Conservation (phyloP, 768 basidiomycete species). For the Crucibulum laeve region DNA sequence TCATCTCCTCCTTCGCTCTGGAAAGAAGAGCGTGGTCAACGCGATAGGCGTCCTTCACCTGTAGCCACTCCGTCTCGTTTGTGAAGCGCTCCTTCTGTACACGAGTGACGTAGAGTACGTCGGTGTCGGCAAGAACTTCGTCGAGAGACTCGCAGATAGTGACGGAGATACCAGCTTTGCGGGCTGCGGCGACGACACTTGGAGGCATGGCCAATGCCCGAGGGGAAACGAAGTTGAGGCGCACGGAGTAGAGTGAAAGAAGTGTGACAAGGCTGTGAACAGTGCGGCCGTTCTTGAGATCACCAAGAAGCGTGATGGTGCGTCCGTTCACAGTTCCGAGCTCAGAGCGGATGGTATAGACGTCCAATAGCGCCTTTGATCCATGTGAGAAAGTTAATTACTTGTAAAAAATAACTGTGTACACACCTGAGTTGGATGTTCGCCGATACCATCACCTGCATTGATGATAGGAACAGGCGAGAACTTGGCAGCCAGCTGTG, state of each 20-base stretch:
- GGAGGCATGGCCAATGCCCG: constrained; percentile 85
- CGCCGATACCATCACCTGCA: constrained; percentile 95
- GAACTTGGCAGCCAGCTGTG: constrained; percentile 94
- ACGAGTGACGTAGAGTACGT: constrained; percentile 95
- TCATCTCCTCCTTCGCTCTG: constrained; percentile 93
- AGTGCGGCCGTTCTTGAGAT: constrained; percentile 96
- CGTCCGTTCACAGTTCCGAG: constrained; percentile 97
- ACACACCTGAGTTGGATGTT: constrained; percentile 90
- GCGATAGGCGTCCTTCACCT: constrained; percentile 88
- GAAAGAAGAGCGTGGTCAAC: constrained; percentile 93
- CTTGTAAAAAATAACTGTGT: background rate
- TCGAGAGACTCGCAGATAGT: constrained; percentile 85
- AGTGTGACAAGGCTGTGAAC: constrained; percentile 94
- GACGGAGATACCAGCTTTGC: constrained; percentile 77
- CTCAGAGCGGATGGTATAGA: constrained; percentile 96
- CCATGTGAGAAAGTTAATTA: constrained; percentile 8
- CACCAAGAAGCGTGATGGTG: constrained; percentile 88
- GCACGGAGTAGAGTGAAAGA: constrained; percentile 87
- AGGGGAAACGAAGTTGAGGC: constrained; percentile 94
- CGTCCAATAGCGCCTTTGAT: constrained; percentile 70
- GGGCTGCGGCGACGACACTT: constrained; percentile 75
- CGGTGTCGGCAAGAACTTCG: constrained; percentile 87
- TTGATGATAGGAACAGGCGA: constrained; percentile 96
- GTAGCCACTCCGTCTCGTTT: constrained; percentile 77
- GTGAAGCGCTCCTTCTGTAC: constrained; percentile 94